phyloP scores from a whole-genome alignment of 2,329 filamentous ascomycete genomes.

The Cladobotryum protrusum region DNA sequence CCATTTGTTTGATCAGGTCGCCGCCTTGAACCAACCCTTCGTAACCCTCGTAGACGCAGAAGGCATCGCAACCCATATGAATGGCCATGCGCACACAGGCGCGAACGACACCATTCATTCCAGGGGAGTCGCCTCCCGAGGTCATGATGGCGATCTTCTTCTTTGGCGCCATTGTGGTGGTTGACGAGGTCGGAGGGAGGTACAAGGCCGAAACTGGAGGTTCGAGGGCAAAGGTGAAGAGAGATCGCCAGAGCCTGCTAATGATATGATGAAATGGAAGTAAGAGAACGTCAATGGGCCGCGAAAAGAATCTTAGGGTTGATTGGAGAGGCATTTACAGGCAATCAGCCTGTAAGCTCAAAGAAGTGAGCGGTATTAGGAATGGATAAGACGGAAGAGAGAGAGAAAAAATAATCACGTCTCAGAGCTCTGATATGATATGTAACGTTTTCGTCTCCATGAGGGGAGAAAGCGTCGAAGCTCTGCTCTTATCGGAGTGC shows the following conservation, averaged over 20 bases:
- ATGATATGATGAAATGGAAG: conserved; percentile 23
- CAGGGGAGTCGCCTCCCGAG: conserved; percentile 86
- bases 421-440: not conserved
- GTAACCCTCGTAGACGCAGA: conserved; percentile 87
- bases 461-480: conserved; percentile 11
- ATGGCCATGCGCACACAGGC: conserved; percentile 90
- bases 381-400: not conserved
- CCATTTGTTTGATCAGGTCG: conserved; percentile 78
- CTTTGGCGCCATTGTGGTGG: conserved; percentile 39
- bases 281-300: conserved; percentile 25
- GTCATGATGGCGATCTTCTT: conserved; percentile 87
- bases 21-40: conserved; percentile 89
- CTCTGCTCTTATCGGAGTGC: conserved; percentile 10
- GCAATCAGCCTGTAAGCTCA: conserved; percentile 5
- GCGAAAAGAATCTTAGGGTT: conserved; percentile 22
- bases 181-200: conserved; percentile 13
- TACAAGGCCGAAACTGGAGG: conserved; percentile 3
- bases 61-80: conserved; percentile 73
- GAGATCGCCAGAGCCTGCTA: conserved; percentile 21
- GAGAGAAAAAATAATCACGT: not conserved
- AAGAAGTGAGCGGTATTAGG: conserved; percentile 6
- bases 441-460: not conserved
- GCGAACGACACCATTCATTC: conserved; percentile 88
- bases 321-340: conserved; percentile 22
- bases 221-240: conserved; percentile 11